These are phyloP conservation scores for Euptelea pleiosperma DNA, from an alignment of 164 flowering plant species.

Conservation along the genomic window DNA sequence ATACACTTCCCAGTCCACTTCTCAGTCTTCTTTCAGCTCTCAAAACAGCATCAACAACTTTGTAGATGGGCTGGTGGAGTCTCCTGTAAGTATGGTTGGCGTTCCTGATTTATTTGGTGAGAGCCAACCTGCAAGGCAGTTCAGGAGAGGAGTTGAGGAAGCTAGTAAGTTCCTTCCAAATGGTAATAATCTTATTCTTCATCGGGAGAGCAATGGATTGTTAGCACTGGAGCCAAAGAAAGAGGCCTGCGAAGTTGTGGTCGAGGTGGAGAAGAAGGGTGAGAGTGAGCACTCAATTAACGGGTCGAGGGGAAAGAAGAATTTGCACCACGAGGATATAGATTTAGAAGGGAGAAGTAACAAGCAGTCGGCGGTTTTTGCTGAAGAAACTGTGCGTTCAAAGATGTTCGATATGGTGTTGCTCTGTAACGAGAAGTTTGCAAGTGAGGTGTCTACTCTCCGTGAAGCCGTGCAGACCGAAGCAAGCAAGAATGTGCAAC, in stretches of 20 bases:
- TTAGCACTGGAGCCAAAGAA: conserved; percentile 7
- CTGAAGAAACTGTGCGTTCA: conserved; percentile 30
- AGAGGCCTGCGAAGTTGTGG: conserved; percentile 11
- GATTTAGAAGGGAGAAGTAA: conserved; percentile 44
- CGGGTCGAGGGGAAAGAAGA: conserved; percentile 43
- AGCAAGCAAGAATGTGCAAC: conserved; percentile 21
- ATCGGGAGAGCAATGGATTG: conserved; percentile 19
- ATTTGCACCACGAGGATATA: conserved; percentile 30
- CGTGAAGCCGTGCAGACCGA: conserved; percentile 37
- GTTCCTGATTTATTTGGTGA: conserved; percentile 38
- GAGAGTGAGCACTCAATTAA: conserved; percentile 17
- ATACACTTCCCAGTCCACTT: conserved; percentile 16
- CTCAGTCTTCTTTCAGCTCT: conserved; percentile 38
- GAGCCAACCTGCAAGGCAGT: conserved; percentile 53
- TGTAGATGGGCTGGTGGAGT: conserved; percentile 45
- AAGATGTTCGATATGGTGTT: conserved; percentile 58
- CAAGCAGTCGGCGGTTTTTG: conserved; percentile 50
- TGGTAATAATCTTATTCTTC: conserved; percentile 23
- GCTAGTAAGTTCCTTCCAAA: conserved; percentile 64
- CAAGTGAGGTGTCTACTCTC: conserved; percentile 12
- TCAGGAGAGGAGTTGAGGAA: conserved; percentile 67
- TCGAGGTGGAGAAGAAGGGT: conserved; percentile 32
- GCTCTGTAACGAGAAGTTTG: conserved; percentile 29
- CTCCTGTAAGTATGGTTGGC: conserved; percentile 36
- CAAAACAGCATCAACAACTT: conserved; percentile 27